Evolutionary conservation across 768 basidiomycete species (phyloP), one percentile per base, ranked within the genome.

Genomic region (Xanthoconium stramineum): DNA sequence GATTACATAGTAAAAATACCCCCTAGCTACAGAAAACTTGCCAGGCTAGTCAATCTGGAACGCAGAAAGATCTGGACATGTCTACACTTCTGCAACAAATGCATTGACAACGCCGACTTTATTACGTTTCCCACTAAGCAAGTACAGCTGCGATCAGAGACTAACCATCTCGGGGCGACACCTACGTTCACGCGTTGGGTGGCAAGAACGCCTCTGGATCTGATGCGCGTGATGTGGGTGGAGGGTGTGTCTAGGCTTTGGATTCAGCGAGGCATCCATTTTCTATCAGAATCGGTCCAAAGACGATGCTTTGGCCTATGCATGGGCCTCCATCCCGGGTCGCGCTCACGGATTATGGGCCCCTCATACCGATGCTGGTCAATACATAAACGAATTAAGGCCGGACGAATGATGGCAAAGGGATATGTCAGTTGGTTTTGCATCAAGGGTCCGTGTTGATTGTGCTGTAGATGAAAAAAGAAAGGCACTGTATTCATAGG

Each of bases 1-100:
- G 46, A 60, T 66, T 55, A n/a, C n/a, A n/a, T n/a, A 45, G 61
- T 55, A 44, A 4, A 51, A 59, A 65, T 58, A 45, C 5, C 65
- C 65, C 60, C 65, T 65, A 40, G 35, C 28, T 3, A 5, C 10
- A 24, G 24, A 24, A 24, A 4, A 24, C 24, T 24, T 4, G 24
- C 24, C 24, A 24, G 24, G 4, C 24, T 24, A 24, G 24, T 4
- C 24, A 24, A 4, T 24, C 24, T 24, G 24, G 24, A 24, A 24
- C 2, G 24, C 24, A 24, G 24, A 24, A 24, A 24, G 4, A 24
- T 24, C 24, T 24, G 24, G 24, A 4, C 24, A n/a, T 36, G 20
- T 10, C 24, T 19, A 29, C 28, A 15, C 10, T 42, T 20, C 2
- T 19, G 19, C n/a, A 5, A 5, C 17, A 19, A 17, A n/a, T 39